phyloP scores from a whole-genome alignment of 2,329 filamentous ascomycete species.

The Alternaria incomplexa region DNA sequence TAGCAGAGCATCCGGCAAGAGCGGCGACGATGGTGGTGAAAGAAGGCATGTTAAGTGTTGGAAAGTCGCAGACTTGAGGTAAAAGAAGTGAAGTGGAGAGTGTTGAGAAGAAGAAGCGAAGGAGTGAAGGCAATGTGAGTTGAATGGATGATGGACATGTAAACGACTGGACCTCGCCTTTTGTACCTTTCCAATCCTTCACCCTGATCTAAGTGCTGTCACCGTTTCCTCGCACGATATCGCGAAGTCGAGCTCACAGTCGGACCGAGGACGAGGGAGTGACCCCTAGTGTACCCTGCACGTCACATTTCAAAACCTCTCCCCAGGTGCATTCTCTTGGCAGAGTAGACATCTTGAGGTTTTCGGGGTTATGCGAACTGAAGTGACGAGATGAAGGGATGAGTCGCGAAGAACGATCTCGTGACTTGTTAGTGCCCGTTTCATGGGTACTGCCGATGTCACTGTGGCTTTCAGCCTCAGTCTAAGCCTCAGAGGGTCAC shows the following conservation, averaged over 20 bases:
- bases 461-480: background rate
- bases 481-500: background rate
- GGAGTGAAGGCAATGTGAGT: background rate
- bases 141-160: background rate
- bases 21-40: constrained; percentile 8
- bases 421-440: background rate
- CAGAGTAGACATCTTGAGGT: background rate
- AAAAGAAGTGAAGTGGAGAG: background rate
- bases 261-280: background rate
- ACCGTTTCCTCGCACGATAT: background rate
- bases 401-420: background rate
- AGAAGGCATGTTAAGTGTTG: constrained; percentile 6
- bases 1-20: constrained; percentile 2
- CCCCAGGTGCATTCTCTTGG: constrained; percentile 2
- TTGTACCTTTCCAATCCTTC: background rate
- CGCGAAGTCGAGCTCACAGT: background rate
- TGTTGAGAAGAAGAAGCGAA: background rate
- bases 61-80: constrained; percentile 4
- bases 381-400: background rate
- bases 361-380: background rate
- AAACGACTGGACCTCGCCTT: background rate
- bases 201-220: background rate
- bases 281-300: background rate
- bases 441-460: background rate
- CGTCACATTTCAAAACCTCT: constrained; percentile 1